Conservation (phyloP, 129 eudicot species). For the Escallonia herrerae region DNA sequence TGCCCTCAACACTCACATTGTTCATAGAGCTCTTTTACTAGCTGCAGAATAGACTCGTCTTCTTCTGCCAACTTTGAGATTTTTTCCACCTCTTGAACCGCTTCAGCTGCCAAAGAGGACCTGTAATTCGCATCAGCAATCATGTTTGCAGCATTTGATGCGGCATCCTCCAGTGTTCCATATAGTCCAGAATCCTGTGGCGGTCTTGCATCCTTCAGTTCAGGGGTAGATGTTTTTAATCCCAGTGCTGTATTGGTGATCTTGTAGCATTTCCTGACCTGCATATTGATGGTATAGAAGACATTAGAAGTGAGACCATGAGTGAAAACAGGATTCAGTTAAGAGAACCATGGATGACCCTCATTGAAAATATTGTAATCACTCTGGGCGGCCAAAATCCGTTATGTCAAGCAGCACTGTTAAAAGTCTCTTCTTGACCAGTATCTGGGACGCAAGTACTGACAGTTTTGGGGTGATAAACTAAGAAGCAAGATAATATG, state of each 20-base stretch:
- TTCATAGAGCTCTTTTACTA: constrained; percentile 20
- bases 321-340: not conserved
- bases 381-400: not conserved
- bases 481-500: not conserved
- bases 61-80: constrained; percentile 34
- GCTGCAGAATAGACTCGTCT: constrained; percentile 11
- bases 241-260: constrained; percentile 18
- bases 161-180: constrained; percentile 22
- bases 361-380: not conserved
- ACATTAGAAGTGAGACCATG: not conserved
- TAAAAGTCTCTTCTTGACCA: not conserved
- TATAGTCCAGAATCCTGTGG: not conserved
- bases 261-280: constrained; percentile 42
- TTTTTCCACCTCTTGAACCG: constrained; percentile 36
- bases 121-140: constrained; percentile 10
- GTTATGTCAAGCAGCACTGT: not conserved
- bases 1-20: constrained; percentile 17
- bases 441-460: not conserved
- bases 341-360: not conserved
- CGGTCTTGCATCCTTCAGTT: constrained; percentile 17
- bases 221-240: constrained; percentile 17
- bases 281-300: constrained; percentile 12
- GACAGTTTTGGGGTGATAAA: not conserved
- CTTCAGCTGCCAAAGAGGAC: constrained; percentile 27
- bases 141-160: constrained; percentile 16